A percentile compares a stretch with the other conserved stretches of the same genome.
Conservation (phyloP, 2,329 filamentous ascomycete genomes). For the Colletotrichum lindemuthianum region DNA sequence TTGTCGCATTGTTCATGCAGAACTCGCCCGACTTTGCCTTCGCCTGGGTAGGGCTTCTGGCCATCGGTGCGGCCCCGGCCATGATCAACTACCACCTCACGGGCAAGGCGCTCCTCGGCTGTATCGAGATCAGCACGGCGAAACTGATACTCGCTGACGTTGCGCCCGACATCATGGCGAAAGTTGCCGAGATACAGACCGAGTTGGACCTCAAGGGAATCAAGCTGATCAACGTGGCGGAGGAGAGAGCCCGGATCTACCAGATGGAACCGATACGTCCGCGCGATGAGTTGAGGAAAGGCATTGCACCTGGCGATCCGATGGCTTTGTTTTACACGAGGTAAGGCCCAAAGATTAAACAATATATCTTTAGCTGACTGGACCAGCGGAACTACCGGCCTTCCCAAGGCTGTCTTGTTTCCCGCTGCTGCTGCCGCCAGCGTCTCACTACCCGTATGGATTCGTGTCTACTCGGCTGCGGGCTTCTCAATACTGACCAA, state of each 20-base stretch:
- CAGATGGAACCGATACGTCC: constrained; percentile 61
- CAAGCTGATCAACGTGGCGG: constrained; percentile 60
- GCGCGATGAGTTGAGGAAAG: constrained; percentile 63
- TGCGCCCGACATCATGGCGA: constrained; percentile 60
- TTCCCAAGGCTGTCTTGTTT: constrained; percentile 77
- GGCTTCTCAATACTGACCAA: background rate
- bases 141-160: constrained; percentile 69
- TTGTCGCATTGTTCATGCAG: constrained; percentile 73
- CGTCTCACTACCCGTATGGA: constrained; percentile 16
- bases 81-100: constrained; percentile 77
- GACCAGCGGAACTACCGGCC: constrained; percentile 74
- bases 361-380: background rate
- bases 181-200: constrained; percentile 66
- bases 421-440: constrained; percentile 56
- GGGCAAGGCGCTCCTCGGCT: constrained; percentile 72
- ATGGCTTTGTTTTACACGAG: constrained; percentile 75
- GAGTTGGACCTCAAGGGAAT: constrained; percentile 63
- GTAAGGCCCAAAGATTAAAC: background rate
- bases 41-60: constrained; percentile 71
- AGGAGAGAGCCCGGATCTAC: constrained; percentile 45
- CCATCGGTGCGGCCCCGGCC: constrained; percentile 74
- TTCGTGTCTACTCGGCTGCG: accelerated
- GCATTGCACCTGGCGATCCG: constrained; percentile 62
- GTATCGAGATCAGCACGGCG: constrained; percentile 66
- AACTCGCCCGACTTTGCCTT: constrained; percentile 76